Evolutionary conservation across 1,284 basidiomycete genomes (phyloP).

Genomic region (Malassezia furfur): DNA sequence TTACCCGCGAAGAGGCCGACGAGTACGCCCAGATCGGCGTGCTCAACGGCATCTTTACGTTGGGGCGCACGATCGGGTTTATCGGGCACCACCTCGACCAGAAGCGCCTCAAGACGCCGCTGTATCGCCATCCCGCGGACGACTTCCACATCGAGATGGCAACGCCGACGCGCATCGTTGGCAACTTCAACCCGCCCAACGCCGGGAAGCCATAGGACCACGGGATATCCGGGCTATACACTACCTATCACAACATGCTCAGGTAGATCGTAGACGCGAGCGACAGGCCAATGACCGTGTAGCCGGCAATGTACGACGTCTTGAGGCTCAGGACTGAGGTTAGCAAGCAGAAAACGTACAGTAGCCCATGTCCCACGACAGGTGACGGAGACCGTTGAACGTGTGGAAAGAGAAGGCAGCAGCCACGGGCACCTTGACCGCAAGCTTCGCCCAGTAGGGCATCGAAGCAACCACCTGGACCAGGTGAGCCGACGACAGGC

Average conservation of each 20-base stretch:
- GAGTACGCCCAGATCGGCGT: conserved; percentile 90
- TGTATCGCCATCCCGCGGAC: conserved; percentile 50
- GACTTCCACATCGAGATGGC: conserved; percentile 47
- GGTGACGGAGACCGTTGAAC: conserved; percentile 80
- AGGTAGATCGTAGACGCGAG: conserved; percentile 27
- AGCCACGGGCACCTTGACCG: conserved; percentile 31
- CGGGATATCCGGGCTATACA: neutral
- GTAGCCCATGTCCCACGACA: conserved; percentile 80
- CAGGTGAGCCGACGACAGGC: conserved; percentile 66
- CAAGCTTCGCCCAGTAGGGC: conserved; percentile 48
- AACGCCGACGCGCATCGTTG: conserved; percentile 37
- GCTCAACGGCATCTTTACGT: conserved; percentile 90
- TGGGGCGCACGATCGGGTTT: conserved; percentile 94
- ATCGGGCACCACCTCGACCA: conserved; percentile 90
- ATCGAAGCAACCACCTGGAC: conserved; percentile 60
- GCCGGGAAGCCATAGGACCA: neutral
- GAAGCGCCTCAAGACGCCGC: conserved; percentile 57
- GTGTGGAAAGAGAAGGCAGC: conserved; percentile 60
- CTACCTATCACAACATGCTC: conserved; percentile 23
- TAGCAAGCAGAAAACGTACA: conserved; percentile 55
- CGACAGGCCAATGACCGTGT: conserved; percentile 33
- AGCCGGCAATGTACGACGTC: conserved; percentile 34
- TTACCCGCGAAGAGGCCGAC: conserved; percentile 87
- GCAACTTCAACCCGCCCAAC: conserved; percentile 13
- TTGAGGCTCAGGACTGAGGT: conserved; percentile 19